Base-by-base conservation (phyloP, 768 basidiomycete genomes). In the Suillus subaureus region DNA sequence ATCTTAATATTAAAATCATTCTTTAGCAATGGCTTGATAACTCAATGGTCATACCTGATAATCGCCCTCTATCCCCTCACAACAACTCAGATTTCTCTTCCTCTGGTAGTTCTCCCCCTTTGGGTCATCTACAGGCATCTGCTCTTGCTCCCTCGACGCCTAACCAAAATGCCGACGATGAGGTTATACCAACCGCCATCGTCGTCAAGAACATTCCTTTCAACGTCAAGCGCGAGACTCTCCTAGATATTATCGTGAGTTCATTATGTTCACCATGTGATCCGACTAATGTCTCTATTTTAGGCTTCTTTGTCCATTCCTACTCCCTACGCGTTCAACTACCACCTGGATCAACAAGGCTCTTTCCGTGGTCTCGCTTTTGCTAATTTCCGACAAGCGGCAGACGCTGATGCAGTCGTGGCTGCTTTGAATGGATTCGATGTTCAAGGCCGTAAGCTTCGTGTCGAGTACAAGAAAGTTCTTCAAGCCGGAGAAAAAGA, bases 141-240 rank as follows among this genome's bases (percentile, higher is more conserved):
- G 76, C 84, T 65, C 76, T 84, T 23, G 79, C 79, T 47, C 81
- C 87, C 28, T 78, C 81, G 39, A 84, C 87, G 15, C 84, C 88
- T 57, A 79, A 78, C 65, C 82, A 79, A 74, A 84, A 79, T 66
- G 72, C 76, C 51, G 93, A 94, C 71, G 95, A 97, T 79, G 96
- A 97, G 77, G 85, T 97, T 77, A 99, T 99, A 80, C 97, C 97
- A 63, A 99, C 96, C 12, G 97, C 97, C 63, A 98, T 99, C 74
- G 97, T 99, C 75, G 98, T 99, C 79, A 99, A 99, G 88, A 98
- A 98, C 84, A 99, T 99, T 82, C 97, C 97, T 70, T 99, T 99
- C 85, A 96, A 96, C 73, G 95, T 98, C 70, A 94, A 96, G 81
- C 90, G 94, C 74, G 97, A 99, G 81, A 94, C 94, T 52, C 87